Percentiles rank a stretch among this genome's conserved stretches.
These are phyloP conservation scores for Microcos paniculata DNA, from an alignment of 345 rosid genomes.

Conservation along the genomic window DNA sequence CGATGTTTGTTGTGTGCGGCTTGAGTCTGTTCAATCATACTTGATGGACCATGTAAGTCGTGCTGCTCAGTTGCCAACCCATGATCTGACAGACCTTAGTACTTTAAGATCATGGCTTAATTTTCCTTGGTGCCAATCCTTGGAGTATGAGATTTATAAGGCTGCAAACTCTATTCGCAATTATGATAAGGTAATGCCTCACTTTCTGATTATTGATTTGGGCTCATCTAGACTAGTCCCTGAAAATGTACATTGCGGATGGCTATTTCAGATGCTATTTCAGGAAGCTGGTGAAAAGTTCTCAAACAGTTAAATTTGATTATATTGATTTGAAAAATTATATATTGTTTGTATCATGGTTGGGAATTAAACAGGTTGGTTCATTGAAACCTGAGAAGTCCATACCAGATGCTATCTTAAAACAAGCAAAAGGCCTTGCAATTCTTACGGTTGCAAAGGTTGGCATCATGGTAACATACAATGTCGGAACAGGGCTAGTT, in stretches of 20 bases:
- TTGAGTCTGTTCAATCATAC: constrained; percentile 77
- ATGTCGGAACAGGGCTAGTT: constrained; percentile 86
- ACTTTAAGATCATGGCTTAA: constrained; percentile 93
- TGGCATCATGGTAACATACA: constrained; percentile 86
- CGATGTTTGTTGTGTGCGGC: constrained; percentile 84
- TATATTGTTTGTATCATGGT: not conserved
- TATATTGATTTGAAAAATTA: not conserved
- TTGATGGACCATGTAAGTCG: constrained; percentile 86
- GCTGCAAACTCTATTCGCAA: constrained; percentile 69
- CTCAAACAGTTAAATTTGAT: constrained; percentile 11
- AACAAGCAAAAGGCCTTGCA: constrained; percentile 89
- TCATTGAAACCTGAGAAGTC: constrained; percentile 73
- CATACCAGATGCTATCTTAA: constrained; percentile 74
- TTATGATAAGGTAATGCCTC: constrained; percentile 31
- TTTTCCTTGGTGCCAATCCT: constrained; percentile 89
- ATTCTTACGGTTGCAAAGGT: constrained; percentile 80
- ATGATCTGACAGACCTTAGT: constrained; percentile 88
- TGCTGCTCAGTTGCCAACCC: constrained; percentile 88
- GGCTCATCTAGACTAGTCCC: not conserved
- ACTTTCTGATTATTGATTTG: not conserved
- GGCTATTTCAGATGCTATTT: no score
- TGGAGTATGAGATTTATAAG: constrained; percentile 92
- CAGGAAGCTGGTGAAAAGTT: not conserved
- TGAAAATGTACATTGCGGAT: no score
- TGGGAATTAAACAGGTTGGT: constrained; percentile 48